Conservation (phyloP, 2,329 filamentous ascomycete genomes). For the Cryphonectria radicalis region DNA sequence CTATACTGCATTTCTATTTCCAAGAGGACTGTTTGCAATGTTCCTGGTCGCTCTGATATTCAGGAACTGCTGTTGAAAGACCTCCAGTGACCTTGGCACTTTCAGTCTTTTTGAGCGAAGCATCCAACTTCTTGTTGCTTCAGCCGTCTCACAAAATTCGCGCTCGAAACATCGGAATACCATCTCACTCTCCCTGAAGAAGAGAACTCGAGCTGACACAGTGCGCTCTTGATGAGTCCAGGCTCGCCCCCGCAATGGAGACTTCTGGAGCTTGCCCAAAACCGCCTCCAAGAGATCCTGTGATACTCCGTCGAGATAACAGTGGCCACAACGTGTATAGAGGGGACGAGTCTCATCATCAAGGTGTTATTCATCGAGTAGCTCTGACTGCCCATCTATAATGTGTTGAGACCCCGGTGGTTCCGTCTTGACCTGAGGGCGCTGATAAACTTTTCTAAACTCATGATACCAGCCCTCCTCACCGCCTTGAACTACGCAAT, state of each 20-base stretch:
- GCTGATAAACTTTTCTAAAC: slow-evolving; percentile 29
- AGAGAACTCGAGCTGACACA: slow-evolving; percentile 31
- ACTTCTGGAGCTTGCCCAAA: neutral
- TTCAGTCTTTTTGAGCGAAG: neutral
- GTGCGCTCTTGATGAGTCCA: slow-evolving; percentile 35
- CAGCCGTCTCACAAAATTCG: neutral
- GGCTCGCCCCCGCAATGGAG: slow-evolving; percentile 29
- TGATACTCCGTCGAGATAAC: neutral
- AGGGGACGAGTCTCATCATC: neutral
- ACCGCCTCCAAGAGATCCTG: neutral
- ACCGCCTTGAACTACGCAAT: slow-evolving; percentile 36
- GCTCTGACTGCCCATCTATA: neutral
- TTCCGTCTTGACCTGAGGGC: neutral
- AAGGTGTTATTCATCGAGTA: neutral
- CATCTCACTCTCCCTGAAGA: slow-evolving; percentile 21
- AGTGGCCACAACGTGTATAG: neutral
- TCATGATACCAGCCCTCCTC: slow-evolving; percentile 31
- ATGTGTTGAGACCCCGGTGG: neutral
- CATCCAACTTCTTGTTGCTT: neutral
- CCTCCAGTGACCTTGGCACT: neutral
- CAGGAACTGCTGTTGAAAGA: neutral
- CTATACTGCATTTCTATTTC: neutral
- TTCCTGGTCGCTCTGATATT: neutral
- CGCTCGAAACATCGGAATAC: neutral
- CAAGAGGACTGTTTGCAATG: neutral